Percentiles rank a stretch among this genome's conserved stretches.
These are phyloP conservation scores for Phytophthora pseudosyringae DNA, from an alignment of 352 stramenopile genomes.

Conservation along the genomic window DNA sequence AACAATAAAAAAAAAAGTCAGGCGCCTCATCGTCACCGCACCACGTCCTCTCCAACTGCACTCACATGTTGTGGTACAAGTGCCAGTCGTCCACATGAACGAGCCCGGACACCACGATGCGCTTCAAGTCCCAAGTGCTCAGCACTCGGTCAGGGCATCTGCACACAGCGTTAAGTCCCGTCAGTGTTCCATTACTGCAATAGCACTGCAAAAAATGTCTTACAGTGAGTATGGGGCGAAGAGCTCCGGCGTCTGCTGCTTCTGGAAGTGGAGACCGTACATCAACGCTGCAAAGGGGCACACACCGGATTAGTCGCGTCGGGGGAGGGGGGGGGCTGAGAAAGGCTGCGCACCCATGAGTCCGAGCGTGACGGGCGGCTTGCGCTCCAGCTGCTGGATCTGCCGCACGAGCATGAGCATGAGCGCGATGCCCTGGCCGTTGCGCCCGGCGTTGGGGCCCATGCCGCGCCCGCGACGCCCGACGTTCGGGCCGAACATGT, in stretches of 20 bases:
- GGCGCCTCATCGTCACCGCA: neutral
- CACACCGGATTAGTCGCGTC: neutral
- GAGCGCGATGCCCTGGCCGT: slow-evolving; percentile 38
- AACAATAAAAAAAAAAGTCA: slow-evolving; percentile 12
- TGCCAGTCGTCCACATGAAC: slow-evolving; percentile 90
- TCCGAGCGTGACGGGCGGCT: slow-evolving; percentile 56
- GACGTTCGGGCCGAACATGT: slow-evolving; percentile 37
- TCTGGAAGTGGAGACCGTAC: slow-evolving; percentile 63
- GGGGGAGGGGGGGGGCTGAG: neutral
- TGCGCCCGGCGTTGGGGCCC: slow-evolving; percentile 33
- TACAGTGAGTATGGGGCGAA: slow-evolving; percentile 59
- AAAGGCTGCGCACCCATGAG: slow-evolving; percentile 46
- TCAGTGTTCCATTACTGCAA: slow-evolving; percentile 4
- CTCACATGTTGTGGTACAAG: slow-evolving; percentile 92
- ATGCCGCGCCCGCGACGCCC: slow-evolving; percentile 41
- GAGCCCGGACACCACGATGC: slow-evolving; percentile 78
- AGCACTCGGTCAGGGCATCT: slow-evolving; percentile 80
- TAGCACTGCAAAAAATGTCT: slow-evolving; percentile 3
- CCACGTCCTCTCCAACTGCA: neutral
- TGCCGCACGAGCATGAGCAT: slow-evolving; percentile 56
- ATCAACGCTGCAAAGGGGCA: slow-evolving; percentile 41
- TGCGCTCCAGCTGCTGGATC: slow-evolving; percentile 60
- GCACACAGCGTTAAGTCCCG: neutral
- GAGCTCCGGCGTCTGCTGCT: slow-evolving; percentile 39
- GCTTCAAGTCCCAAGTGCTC: slow-evolving; percentile 42